These are phyloP conservation scores for Chaetomium sp. DNA, from an alignment of 2,329 filamentous ascomycete genomes.

Conservation along the genomic window DNA sequence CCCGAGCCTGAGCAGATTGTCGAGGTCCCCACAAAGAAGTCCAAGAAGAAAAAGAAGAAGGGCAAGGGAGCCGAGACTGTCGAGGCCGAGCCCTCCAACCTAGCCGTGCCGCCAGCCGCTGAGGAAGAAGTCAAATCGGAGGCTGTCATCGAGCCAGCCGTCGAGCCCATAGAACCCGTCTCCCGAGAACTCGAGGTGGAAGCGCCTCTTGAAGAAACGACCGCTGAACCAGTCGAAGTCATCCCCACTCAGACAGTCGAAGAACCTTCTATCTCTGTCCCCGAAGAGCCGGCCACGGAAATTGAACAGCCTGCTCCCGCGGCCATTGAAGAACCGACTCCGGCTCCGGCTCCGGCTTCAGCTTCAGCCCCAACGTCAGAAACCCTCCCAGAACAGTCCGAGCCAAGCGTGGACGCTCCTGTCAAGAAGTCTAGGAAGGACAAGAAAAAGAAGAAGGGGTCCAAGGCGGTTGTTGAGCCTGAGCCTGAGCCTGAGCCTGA, in stretches of 20 bases:
- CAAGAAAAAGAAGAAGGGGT: conserved; percentile 18
- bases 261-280: not conserved
- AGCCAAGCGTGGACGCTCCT: not conserved
- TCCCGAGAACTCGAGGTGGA: not conserved
- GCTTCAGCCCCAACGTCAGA: too few species aligned
- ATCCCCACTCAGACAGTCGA: not conserved
- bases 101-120: not conserved
- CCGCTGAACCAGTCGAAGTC: not conserved
- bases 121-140: not conserved
- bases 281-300: not conserved
- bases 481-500: not conserved
- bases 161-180: not conserved
- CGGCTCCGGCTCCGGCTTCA: too few species aligned
- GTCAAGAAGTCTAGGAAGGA: not conserved
- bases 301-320: not conserved
- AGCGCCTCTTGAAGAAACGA: not conserved
- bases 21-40: conserved; percentile 9
- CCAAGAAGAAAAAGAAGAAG: conserved; percentile 21
- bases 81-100: not conserved
- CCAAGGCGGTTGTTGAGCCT: not conserved
- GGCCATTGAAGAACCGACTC: not conserved
- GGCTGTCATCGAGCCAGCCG: too few species aligned
- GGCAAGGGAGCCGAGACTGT: conserved; percentile 1
- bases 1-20: not conserved
- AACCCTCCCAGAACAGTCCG: not conserved